These are phyloP conservation scores for Globisporangium alternatum DNA, from an alignment of 352 stramenopile genomes.

Conservation along the genomic window DNA sequence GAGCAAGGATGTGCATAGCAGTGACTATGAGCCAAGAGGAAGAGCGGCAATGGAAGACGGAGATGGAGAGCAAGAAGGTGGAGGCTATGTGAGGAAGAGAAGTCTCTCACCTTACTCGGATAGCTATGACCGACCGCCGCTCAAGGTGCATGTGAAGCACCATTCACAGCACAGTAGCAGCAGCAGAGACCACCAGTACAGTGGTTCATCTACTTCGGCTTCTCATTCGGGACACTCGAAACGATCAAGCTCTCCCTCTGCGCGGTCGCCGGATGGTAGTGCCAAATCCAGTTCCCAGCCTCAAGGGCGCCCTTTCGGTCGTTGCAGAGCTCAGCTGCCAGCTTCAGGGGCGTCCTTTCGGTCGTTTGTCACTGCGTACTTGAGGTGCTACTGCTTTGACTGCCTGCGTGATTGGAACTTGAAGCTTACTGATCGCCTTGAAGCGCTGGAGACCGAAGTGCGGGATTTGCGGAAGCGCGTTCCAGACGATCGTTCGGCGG, in stretches of 20 bases:
- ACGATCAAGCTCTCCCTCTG: background rate
- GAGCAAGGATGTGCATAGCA: too few species aligned
- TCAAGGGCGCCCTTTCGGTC: conserved; percentile 13
- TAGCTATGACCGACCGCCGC: background rate
- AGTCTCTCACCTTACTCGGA: background rate
- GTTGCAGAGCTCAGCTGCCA: background rate
- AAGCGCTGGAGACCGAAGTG: conserved; percentile 5
- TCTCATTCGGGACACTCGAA: background rate
- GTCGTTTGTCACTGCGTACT: conserved; percentile 12
- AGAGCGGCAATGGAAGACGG: background rate
- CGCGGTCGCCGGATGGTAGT: background rate
- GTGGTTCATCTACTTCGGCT: background rate
- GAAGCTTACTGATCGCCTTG: conserved; percentile 9
- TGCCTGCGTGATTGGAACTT: conserved; percentile 19
- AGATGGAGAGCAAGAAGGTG: too few species aligned
- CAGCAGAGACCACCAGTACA: background rate
- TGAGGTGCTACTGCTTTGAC: conserved; percentile 16
- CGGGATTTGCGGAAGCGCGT: background rate
- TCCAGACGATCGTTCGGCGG: background rate
- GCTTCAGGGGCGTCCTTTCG: conserved; percentile 12
- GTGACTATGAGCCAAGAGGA: background rate
- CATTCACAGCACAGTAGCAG: background rate
- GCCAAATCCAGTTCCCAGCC: background rate
- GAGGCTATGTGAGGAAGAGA: background rate
- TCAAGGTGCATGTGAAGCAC: conserved; percentile 4